These are phyloP conservation scores for Nematocida parisii DNA, from an alignment of 371 early-diverging fungal genomes.

Conservation along the genomic window DNA sequence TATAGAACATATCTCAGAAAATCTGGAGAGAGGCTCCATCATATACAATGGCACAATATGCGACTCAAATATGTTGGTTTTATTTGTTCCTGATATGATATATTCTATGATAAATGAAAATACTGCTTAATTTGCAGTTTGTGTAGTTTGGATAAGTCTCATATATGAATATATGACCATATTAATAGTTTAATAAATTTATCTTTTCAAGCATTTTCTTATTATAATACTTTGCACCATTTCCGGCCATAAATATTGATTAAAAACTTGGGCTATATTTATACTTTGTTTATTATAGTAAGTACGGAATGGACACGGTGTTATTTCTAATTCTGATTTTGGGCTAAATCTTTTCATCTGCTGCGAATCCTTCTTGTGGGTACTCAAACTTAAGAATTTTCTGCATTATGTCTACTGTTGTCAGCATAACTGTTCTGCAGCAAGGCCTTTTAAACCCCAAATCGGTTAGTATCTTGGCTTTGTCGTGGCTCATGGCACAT, in stretches of 20 bases:
- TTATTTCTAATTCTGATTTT: too few species aligned
- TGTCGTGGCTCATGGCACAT: slow-evolving; percentile 75
- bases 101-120: neutral
- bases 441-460: slow-evolving; percentile 91
- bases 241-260: too few species aligned
- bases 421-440: slow-evolving; percentile 95
- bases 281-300: too few species aligned
- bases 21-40: neutral
- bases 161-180: too few species aligned
- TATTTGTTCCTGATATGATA: slow-evolving; percentile 13
- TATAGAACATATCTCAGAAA: too few species aligned
- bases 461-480: slow-evolving; percentile 77
- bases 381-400: slow-evolving; percentile 86
- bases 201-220: neutral
- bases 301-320: too few species aligned
- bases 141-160: too few species aligned
- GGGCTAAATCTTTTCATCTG: neutral
- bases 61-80: neutral
- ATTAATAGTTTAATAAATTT: too few species aligned
- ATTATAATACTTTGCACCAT: too few species aligned
- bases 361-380: slow-evolving; percentile 47
- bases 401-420: slow-evolving; percentile 95
- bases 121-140: neutral
- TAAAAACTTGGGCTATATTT: too few species aligned
- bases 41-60: slow-evolving; percentile 2